These are phyloP conservation scores for Kuraishia ogatae DNA, from an alignment of 805 yeast genomes.

Conservation along the genomic window DNA sequence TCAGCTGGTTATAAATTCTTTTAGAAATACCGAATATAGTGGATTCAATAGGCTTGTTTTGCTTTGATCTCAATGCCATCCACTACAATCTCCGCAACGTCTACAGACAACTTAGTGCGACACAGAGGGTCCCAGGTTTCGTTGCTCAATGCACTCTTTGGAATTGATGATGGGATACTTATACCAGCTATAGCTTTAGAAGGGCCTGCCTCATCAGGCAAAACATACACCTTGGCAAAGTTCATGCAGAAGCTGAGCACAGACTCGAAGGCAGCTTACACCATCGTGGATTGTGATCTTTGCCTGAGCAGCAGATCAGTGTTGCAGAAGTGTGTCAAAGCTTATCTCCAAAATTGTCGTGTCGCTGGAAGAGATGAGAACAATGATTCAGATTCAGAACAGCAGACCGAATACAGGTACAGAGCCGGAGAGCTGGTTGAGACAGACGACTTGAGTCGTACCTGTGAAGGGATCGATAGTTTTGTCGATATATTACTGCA, in stretches of 20 bases:
- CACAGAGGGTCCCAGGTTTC: constrained; percentile 19
- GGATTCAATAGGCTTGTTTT: too few species aligned
- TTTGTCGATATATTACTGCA: constrained; percentile 33
- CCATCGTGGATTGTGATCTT: constrained; percentile 35
- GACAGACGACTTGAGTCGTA: constrained; percentile 20
- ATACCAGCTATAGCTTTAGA: constrained; percentile 33
- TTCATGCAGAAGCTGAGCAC: constrained; percentile 19
- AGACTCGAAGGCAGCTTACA: constrained; percentile 13
- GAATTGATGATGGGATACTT: constrained; percentile 18
- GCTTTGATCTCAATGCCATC: too few species aligned
- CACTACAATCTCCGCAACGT: too few species aligned
- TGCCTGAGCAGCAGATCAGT: constrained; percentile 31
- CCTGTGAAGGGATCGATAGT: constrained; percentile 32
- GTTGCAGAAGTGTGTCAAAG: constrained; percentile 30
- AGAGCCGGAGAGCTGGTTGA: constrained; percentile 20
- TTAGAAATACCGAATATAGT: background rate
- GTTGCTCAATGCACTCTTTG: constrained; percentile 26
- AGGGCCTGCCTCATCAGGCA: constrained; percentile 42
- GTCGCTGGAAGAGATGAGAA: background rate
- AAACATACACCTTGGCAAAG: constrained; percentile 27
- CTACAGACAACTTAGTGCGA: background rate
- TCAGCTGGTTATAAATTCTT: background rate
- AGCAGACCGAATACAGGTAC: background rate
- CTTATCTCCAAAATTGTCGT: constrained; percentile 11
- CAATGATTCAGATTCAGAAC: background rate